Conservation (phyloP, 2,329 filamentous ascomycete genomes). For the Colletotrichum noveboracense region DNA sequence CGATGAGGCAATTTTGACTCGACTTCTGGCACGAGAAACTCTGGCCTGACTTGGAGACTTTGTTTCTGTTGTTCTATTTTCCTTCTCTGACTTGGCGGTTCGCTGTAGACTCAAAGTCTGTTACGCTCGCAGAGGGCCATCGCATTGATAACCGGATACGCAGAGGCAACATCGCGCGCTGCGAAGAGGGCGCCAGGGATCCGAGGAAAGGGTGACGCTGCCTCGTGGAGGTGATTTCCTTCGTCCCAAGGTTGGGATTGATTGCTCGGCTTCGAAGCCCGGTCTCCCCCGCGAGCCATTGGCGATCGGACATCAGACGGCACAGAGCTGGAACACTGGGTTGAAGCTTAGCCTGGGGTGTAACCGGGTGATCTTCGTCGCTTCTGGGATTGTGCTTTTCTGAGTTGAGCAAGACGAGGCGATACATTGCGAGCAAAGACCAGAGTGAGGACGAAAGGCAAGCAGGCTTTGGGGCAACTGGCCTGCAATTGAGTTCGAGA, state of each 20-base stretch:
- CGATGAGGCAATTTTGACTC: slow-evolving; percentile 2
- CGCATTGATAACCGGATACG: background rate
- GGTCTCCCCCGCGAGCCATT: background rate
- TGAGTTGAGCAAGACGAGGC: background rate
- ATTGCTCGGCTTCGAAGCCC: background rate
- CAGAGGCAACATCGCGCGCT: background rate
- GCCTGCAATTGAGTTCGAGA: background rate
- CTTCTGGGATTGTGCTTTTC: background rate
- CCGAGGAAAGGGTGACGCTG: background rate
- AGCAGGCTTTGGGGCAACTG: background rate
- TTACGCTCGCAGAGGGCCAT: background rate
- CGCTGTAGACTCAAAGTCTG: background rate
- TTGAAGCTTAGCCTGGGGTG: background rate
- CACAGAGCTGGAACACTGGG: slow-evolving; percentile 18
- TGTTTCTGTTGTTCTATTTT: background rate
- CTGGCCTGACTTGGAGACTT: slow-evolving; percentile 1
- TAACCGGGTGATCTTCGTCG: background rate
- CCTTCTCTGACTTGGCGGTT: background rate
- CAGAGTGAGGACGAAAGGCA: background rate
- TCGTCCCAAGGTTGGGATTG: slow-evolving; percentile 11
- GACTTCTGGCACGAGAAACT: background rate
- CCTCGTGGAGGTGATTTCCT: background rate
- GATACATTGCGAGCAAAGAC: background rate
- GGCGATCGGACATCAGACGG: slow-evolving; percentile 17
- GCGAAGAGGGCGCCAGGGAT: background rate